Evolutionary conservation across 805 yeast species (phyloP).

Genomic region (Monosporozyma yasuniensis): DNA sequence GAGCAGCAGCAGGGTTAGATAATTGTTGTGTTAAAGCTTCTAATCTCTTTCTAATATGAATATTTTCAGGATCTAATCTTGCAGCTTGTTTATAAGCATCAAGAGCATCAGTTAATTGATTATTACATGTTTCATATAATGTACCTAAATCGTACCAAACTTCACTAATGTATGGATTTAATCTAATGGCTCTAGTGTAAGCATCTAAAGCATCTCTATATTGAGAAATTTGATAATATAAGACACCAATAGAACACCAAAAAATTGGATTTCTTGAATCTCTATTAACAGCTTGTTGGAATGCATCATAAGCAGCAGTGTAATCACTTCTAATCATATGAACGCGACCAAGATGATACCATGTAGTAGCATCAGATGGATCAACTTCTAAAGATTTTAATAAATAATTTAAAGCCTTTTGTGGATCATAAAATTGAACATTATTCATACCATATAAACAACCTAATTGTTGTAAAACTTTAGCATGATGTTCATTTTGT

Average conservation of each 20-base stretch:
- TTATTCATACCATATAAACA: slow-evolving; percentile 68
- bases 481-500: slow-evolving; percentile 89
- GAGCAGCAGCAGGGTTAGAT: slow-evolving; percentile 27
- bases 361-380: slow-evolving; percentile 84
- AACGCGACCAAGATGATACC: slow-evolving; percentile 95
- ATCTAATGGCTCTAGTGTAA: slow-evolving; percentile 89
- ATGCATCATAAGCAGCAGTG: slow-evolving; percentile 94
- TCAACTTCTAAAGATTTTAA: slow-evolving; percentile 86
- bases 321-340: slow-evolving; percentile 95
- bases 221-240: slow-evolving; percentile 92
- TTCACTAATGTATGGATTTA: slow-evolving; percentile 92
- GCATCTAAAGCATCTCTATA: slow-evolving; percentile 96
- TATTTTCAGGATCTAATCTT: slow-evolving; percentile 85
- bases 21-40: slow-evolving; percentile 62
- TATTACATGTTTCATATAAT: slow-evolving; percentile 91
- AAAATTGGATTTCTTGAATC: slow-evolving; percentile 96
- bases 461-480: slow-evolving; percentile 91
- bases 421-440: slow-evolving; percentile 69
- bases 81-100: slow-evolving; percentile 98
- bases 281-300: slow-evolving; percentile 96
- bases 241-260: slow-evolving; percentile 94
- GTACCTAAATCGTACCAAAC: slow-evolving; percentile 99
- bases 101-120: slow-evolving; percentile 87
- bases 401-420: slow-evolving; percentile 70
- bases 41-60: slow-evolving; percentile 87